Evolutionary conservation across 805 yeast genomes (phyloP).

Genomic region (Wickerhamiella brachini): DNA sequence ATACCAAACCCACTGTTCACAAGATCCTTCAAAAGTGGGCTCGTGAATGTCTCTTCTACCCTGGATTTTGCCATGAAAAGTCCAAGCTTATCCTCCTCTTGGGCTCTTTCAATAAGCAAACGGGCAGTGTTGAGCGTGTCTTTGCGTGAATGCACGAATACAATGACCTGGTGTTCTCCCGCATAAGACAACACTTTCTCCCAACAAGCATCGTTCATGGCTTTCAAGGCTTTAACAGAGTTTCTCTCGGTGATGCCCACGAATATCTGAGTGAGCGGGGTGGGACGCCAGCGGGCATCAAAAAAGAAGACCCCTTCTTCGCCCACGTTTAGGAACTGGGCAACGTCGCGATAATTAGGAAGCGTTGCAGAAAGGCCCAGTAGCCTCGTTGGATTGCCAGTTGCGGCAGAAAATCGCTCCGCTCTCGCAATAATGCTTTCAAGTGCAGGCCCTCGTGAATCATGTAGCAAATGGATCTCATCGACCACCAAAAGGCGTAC

Average conservation of each 20-base stretch:
- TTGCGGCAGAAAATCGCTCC: slow-evolving; percentile 27
- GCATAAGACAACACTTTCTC: slow-evolving; percentile 57
- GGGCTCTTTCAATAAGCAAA: slow-evolving; percentile 54
- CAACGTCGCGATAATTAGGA: slow-evolving; percentile 81
- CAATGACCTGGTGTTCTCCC: slow-evolving; percentile 58
- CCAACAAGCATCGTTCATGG: slow-evolving; percentile 83
- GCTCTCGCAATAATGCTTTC: slow-evolving; percentile 79
- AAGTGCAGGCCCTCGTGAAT: slow-evolving; percentile 87
- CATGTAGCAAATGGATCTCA: slow-evolving; percentile 86
- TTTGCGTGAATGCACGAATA: slow-evolving; percentile 88
- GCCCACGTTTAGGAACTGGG: slow-evolving; percentile 57
- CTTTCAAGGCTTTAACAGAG: slow-evolving; percentile 60
- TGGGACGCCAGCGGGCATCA: slow-evolving; percentile 76
- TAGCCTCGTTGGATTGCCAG: slow-evolving; percentile 44
- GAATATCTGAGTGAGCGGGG: slow-evolving; percentile 80
- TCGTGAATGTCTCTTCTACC: not conserved
- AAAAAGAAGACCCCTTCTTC: slow-evolving; percentile 55
- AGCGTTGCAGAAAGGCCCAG: slow-evolving; percentile 87
- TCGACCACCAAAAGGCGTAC: slow-evolving; percentile 71
- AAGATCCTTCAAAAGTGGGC: not conserved
- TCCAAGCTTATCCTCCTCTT: slow-evolving; percentile 60
- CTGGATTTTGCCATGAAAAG: slow-evolving; percentile 37
- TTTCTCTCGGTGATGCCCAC: slow-evolving; percentile 77
- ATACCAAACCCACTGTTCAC: slow-evolving; percentile 76
- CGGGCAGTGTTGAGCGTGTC: slow-evolving; percentile 80